Base-by-base conservation (phyloP, 495 filamentous ascomycete genomes). In the Xylaria venustula region DNA sequence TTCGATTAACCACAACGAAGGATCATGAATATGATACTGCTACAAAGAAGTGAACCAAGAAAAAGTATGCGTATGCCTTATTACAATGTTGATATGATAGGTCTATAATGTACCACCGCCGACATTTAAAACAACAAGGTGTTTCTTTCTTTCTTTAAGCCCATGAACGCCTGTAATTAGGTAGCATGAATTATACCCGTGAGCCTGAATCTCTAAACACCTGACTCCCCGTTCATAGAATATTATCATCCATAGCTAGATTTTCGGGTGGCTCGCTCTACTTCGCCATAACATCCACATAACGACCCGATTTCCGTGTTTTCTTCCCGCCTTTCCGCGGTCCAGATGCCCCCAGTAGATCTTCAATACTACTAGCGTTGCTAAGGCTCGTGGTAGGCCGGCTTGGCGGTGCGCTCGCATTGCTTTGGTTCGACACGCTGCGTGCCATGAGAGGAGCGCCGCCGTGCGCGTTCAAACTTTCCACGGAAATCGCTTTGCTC, bases 221-320 rank as follows among this genome's bases (percentile, higher is more conserved):
- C n/a, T n/a, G n/a, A n/a, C n/a, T n/a, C n/a, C n/a, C n/a, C n/a
- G n/a, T n/a, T n/a, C n/a, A n/a, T n/a, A n/a, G n/a, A n/a, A n/a
- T n/a, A n/a, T n/a, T n/a, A n/a, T n/a, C n/a, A n/a, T n/a, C n/a
- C n/a, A n/a, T n/a, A n/a, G n/a, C n/a, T n/a, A n/a, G n/a, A n/a
- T n/a, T n/a, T n/a, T n/a, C n/a, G n/a, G n/a, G n/a, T n/a, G n/a
- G n/a, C n/a, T n/a, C n/a, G n/a, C n/a, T 34, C 62, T 74, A 79
- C 60, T 82, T 79, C 7, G 87, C 89, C 92, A 97, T 96, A 59
- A 96, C 90, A 82, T 97, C 92, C 22, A 97, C 84, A 82, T 97
- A 97, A 26, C 90, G 76, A 44, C 90, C 85, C 2, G 87, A 86
- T 79, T 90, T 96, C 79, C 90, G 90, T 65, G 83, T 82, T 69